Base-by-base conservation (phyloP, 106 monocot species). In the Narthecium ossifragum region DNA sequence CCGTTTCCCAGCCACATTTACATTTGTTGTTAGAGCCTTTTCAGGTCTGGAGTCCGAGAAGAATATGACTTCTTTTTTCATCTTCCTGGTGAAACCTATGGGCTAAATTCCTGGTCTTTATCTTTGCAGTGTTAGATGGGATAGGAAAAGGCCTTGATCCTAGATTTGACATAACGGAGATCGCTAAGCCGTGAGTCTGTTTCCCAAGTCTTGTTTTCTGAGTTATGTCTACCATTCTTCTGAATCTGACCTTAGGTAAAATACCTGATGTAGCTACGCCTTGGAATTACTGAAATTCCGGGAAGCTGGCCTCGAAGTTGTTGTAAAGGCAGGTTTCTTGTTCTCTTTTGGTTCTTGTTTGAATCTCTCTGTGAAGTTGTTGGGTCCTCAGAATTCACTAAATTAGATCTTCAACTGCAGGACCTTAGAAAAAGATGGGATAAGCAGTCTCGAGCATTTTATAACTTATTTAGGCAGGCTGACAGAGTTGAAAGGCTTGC, bases 11-110 rank as follows among this genome's bases (percentile, higher is more conserved):
- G 98, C 98, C 17, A 98, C 98, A 55, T 98, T 98, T 69, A 98
- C 98, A 50, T 98, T 98, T 85, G 98, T 98, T 70, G 98, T 98
- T 23, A 84, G 98, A 68, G 91, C 98, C 69, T 98, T 98, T 85
- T 91, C 98, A 74, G 98, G 98, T 98, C 30, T 51, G 26, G 26
- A 13, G 62, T 70, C 21, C 27, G 54, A 57, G 10, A 4, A 10
- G 24, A 10, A 21, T 10, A 4, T 26, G 24, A 10, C 50, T 26
- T 26, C 50, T 23, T 10, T 5, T n/a, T n/a, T n/a, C n/a, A n/a
- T n/a, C n/a, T 55, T 43, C 24, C 23, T 21, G 26, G 10, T 62
- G 14, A 41, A 24, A 31, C 12, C 37, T n/a, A 59, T 59, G 37
- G 28, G 31, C n/a, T 65, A 25, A 38, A 11, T 31, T 34, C 3